Evolutionary conservation across 768 basidiomycete species (phyloP).

Genomic region (Agrocybe pediades): DNA sequence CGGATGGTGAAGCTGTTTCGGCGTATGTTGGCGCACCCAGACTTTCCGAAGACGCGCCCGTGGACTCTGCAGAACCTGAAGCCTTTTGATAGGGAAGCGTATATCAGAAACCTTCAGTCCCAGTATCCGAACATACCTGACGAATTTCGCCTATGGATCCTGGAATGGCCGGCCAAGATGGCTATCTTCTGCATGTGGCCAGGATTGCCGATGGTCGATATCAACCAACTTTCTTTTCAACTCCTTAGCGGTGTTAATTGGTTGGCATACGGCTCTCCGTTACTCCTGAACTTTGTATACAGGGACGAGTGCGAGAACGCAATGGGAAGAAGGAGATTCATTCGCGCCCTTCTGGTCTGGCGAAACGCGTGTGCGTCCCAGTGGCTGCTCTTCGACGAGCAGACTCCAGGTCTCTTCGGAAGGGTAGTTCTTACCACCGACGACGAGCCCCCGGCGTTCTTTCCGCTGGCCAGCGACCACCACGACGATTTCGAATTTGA

Average conservation of each 20-base stretch:
- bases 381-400: neutral
- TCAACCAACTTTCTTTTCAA: no score
- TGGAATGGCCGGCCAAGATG: conserved; percentile 16
- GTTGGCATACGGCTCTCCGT: neutral
- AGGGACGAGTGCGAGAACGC: neutral
- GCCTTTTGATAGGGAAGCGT: neutral
- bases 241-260: neutral
- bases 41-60: neutral
- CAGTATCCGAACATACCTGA: neutral
- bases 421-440: no score
- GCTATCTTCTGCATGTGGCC: conserved; percentile 13
- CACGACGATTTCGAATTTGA: no score
- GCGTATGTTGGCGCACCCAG: neutral
- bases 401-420: neutral
- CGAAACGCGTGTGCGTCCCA: neutral
- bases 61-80: neutral
- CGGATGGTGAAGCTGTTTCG: neutral
- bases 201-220: neutral
- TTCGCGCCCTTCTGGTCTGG: neutral
- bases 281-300: neutral
- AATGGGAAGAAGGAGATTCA: neutral
- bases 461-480: no score
- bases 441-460: no score
- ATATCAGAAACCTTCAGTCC: neutral
- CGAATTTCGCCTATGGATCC: neutral